These are phyloP conservation scores for Cokeromyces recurvatus DNA, from an alignment of 371 early-diverging fungal genomes.

Conservation along the genomic window DNA sequence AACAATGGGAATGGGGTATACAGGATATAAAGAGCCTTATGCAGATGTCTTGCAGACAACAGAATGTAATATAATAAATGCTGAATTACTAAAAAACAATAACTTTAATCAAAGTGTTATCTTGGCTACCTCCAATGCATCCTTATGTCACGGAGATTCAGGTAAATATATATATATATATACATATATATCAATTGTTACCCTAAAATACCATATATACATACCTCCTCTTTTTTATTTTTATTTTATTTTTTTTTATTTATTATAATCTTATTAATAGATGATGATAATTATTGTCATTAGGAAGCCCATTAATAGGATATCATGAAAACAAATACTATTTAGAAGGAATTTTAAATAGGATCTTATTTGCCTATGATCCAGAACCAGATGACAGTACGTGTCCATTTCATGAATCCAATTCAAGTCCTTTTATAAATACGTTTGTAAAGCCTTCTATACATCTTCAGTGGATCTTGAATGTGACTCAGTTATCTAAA, in stretches of 20 bases:
- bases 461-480: conserved; percentile 28
- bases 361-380: conserved; percentile 34
- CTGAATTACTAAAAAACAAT: neutral
- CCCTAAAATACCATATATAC: too few relatives aligned
- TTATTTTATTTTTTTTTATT: neutral
- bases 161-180: conserved; percentile 17
- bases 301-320: conserved; percentile 24
- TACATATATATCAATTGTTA: neutral
- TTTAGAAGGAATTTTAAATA: conserved; percentile 22
- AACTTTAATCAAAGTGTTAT: conserved; percentile 11
- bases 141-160: conserved; percentile 36
- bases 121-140: conserved; percentile 13
- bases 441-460: conserved; percentile 16
- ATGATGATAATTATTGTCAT: neutral
- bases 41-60: conserved; percentile 13
- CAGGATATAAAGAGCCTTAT: conserved; percentile 5
- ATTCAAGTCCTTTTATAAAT: conserved; percentile 12
- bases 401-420: conserved; percentile 25
- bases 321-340: conserved; percentile 3
- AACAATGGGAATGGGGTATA: conserved; percentile 28
- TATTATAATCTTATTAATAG: neutral
- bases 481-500: conserved; percentile 17
- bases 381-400: conserved; percentile 19
- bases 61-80: conserved; percentile 2
- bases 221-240: too few relatives aligned